Base-by-base conservation (phyloP, 2,329 filamentous ascomycete species). In the Alternaria conjuncta region DNA sequence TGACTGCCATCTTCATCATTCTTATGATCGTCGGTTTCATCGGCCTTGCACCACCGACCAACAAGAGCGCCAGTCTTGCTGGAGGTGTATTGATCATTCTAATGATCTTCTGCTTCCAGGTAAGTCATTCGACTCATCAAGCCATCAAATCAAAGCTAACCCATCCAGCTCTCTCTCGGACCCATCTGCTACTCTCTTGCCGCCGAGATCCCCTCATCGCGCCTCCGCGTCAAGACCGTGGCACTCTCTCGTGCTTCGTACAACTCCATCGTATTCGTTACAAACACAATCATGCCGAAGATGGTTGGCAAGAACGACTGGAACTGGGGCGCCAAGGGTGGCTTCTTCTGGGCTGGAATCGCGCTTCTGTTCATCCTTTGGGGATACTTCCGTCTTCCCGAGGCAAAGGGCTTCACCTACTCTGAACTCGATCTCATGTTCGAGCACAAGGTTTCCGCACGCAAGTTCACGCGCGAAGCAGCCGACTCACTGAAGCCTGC, bases 141-240 rank as follows among this genome's bases (percentile, higher is more conserved):
- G 15, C 9, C 26, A 21, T 3, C 10, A 13, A 36, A 46, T 4
- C 30, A 92, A 0, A 81, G 87, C 90, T 75, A 96, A 96, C 80
- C 90, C 94, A 75, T 83, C 92, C 49, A 92, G 69, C 63, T 71
- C 18, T 71, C 92, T 0, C 92, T 97, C 26, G 93, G 93, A 25
- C 95, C 93, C 0, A 92, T 96, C 10, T 93, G 91, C 79, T 97
- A 96, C 81, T 94, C 92, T 0, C 86, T 97, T 7, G 93, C 96
- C 3, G 87, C 91, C 2, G 93, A 97, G 77, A 81, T 97, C 20
- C 93, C 92, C 0, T 93, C 92, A 0, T 88, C 92, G 11, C 87
- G 93, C 7, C 85, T 97, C 26, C 91, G 94, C 75, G 93, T 95
- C 81, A 97, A 97, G 84, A 96, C 93, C 0, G 90, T 96, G 46